Conservation (phyloP, 2,329 filamentous ascomycete genomes). For the Colletotrichum gigasporum region DNA sequence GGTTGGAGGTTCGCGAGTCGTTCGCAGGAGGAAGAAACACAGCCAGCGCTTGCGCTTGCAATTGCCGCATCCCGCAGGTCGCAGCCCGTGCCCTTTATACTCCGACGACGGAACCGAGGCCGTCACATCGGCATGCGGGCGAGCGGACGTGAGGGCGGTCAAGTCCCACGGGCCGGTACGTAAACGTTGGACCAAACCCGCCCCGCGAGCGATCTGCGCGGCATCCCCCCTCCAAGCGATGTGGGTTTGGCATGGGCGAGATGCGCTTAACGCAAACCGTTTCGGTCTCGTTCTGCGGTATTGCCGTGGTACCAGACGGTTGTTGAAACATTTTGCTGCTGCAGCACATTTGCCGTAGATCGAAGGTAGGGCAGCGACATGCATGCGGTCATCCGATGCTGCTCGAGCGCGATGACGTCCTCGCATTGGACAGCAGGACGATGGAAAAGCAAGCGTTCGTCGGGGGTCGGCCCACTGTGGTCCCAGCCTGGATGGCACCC, state of each 20-base stretch:
- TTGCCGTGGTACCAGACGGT: neutral
- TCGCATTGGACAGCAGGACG: neutral
- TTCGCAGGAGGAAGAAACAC: too few relatives aligned
- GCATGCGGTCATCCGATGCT: neutral
- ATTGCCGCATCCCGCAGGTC: neutral
- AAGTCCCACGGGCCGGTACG: neutral
- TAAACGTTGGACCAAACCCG: neutral
- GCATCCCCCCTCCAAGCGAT: neutral
- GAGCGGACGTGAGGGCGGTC: neutral
- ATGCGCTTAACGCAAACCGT: neutral
- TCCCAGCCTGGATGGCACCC: neutral
- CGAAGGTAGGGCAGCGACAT: neutral
- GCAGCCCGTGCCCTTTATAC: neutral
- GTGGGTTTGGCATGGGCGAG: neutral
- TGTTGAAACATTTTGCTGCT: neutral
- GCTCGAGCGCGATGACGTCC: slow-evolving; percentile 15
- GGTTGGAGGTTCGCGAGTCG: neutral
- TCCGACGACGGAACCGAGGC: neutral
- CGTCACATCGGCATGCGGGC: neutral
- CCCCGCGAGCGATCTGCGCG: neutral
- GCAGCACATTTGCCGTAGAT: neutral
- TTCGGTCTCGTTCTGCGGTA: neutral
- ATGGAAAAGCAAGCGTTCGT: neutral
- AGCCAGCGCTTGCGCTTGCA: neutral
- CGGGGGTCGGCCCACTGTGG: neutral